These are phyloP conservation scores for Clavaria fumosa DNA, from an alignment of 768 basidiomycete genomes.

Conservation along the genomic window DNA sequence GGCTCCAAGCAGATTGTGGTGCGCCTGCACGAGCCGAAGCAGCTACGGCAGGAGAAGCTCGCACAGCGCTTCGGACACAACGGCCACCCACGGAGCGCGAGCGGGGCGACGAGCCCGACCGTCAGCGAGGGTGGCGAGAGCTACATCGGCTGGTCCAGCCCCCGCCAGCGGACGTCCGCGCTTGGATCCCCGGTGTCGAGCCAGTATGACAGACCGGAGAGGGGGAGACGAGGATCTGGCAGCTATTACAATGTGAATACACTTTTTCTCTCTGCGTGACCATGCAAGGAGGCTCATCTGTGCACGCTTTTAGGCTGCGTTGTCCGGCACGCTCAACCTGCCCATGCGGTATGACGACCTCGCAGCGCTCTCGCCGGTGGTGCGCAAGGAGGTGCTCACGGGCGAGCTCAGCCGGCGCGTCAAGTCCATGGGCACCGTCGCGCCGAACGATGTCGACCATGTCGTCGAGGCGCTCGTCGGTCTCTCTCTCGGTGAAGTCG, in stretches of 20 bases:
- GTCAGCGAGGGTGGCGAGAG: conserved; percentile 71
- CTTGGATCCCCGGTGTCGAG: conserved; percentile 42
- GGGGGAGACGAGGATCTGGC: conserved; percentile 64
- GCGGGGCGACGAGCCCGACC: conserved; percentile 76
- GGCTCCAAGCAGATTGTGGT: conserved; percentile 73
- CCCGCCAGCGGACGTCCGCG: conserved; percentile 36
- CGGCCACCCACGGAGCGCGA: conserved; percentile 64
- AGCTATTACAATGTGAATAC: conserved; percentile 68
- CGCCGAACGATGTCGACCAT: conserved; percentile 38
- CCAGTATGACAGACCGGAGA: conserved; percentile 42
- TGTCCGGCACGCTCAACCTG: conserved; percentile 62
- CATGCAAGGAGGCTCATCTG: conserved; percentile 7
- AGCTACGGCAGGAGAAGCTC: conserved; percentile 78
- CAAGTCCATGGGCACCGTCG: conserved; percentile 38
- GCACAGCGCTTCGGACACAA: conserved; percentile 72
- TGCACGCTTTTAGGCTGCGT: conserved; percentile 43
- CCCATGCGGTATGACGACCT: conserved; percentile 85
- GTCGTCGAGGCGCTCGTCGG: conserved; percentile 61
- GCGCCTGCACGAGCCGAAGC: conserved; percentile 81
- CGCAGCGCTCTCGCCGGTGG: conserved; percentile 68
- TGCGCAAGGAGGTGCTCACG: conserved; percentile 71
- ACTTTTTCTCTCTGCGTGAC: conserved; percentile 2
- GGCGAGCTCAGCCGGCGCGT: conserved; percentile 71
- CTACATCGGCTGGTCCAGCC: conserved; percentile 60
- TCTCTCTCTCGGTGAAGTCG: conserved; percentile 60